These are phyloP conservation scores for Bocquillonia castaneifolia DNA, from an alignment of 441 rosid species.

Conservation along the genomic window DNA sequence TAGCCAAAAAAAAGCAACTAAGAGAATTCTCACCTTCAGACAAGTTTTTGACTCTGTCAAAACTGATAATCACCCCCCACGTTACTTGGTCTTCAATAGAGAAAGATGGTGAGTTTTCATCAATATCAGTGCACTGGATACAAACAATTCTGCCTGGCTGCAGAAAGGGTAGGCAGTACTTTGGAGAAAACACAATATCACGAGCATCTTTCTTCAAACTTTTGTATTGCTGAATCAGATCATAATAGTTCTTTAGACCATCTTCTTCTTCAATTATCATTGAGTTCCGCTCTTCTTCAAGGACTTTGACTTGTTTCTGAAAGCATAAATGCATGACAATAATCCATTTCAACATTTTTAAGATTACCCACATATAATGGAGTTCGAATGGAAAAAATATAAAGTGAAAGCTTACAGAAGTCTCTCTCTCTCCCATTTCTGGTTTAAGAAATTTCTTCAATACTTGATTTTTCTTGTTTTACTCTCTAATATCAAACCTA, in stretches of 20 bases:
- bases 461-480: neutral
- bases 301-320: slow-evolving; percentile 73
- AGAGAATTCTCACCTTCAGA: slow-evolving; percentile 52
- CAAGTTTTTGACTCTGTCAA: slow-evolving; percentile 56
- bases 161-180: slow-evolving; percentile 77
- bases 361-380: too few relatives aligned
- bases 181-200: slow-evolving; percentile 75
- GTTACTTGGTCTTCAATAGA: slow-evolving; percentile 60
- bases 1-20: slow-evolving; percentile 6
- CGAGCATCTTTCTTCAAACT: slow-evolving; percentile 72
- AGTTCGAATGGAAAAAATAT: too few relatives aligned
- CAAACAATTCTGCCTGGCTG: slow-evolving; percentile 78
- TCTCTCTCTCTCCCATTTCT: too few relatives aligned
- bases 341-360: too few relatives aligned
- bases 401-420: too few relatives aligned
- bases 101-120: slow-evolving; percentile 55
- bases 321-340: too few relatives aligned
- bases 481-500: neutral
- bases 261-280: slow-evolving; percentile 94
- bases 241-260: slow-evolving; percentile 70
- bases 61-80: slow-evolving; percentile 85
- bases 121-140: slow-evolving; percentile 49
- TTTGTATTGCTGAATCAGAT: slow-evolving; percentile 67
- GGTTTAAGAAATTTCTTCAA: neutral
- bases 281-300: slow-evolving; percentile 85